phyloP scores from a whole-genome alignment of 2,329 filamentous ascomycete genomes.

The Fusarium floridanum region DNA sequence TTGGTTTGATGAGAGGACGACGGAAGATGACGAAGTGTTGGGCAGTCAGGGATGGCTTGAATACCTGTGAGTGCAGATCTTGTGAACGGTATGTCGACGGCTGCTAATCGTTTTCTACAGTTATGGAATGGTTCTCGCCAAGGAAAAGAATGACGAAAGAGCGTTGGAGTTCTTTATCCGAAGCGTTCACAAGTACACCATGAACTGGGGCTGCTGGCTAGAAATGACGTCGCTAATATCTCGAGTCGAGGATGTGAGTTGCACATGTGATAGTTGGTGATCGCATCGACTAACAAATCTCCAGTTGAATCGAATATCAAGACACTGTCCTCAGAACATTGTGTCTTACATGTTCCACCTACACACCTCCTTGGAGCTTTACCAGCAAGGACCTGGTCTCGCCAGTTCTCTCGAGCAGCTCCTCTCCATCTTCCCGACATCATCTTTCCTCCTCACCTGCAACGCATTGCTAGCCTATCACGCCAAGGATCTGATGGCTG shows the following conservation, averaged over 20 bases:
- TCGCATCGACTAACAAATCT: conserved; percentile 36
- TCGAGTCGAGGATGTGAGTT: conserved; percentile 82
- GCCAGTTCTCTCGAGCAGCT: conserved; percentile 83
- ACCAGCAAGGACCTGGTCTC: conserved; percentile 83
- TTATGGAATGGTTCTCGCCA: conserved; percentile 90
- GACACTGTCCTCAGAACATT: conserved; percentile 86
- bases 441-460: conserved; percentile 91
- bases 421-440: conserved; percentile 85
- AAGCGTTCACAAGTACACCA: conserved; percentile 90
- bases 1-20: conserved; percentile 79
- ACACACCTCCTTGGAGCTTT: conserved; percentile 90
- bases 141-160: conserved; percentile 88
- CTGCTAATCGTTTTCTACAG: conserved; percentile 49
- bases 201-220: conserved; percentile 98
- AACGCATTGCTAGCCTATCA: conserved; percentile 91
- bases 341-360: conserved; percentile 95
- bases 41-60: conserved; percentile 93
- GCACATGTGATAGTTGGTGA: conserved; percentile 26
- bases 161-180: conserved; percentile 89
- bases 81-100: not conserved
- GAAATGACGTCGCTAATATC: conserved; percentile 87
- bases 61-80: conserved; percentile 69
- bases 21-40: conserved; percentile 68
- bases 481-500: conserved; percentile 81
- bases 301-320: conserved; percentile 78